These are phyloP conservation scores for Curvularia hawaiiensis DNA, from an alignment of 2,329 filamentous ascomycete genomes.

Conservation along the genomic window DNA sequence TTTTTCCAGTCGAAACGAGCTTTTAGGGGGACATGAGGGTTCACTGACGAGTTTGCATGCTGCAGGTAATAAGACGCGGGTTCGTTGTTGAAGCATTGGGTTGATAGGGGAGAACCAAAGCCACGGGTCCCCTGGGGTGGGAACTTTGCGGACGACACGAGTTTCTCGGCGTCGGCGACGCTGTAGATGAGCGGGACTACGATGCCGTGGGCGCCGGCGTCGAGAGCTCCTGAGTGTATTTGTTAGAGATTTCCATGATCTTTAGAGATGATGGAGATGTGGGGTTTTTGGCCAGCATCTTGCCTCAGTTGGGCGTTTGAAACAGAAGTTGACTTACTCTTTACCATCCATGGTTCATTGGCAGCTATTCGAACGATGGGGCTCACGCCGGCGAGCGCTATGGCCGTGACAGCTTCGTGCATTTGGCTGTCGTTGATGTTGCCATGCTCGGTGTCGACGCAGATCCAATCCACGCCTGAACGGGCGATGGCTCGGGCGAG, in stretches of 20 bases:
- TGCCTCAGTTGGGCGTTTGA: too few species aligned
- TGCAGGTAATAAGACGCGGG: conserved; percentile 56
- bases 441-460: conserved; percentile 61
- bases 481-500: conserved; percentile 59
- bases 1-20: too few species aligned
- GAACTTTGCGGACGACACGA: conserved; percentile 61
- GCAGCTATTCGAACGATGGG: conserved; percentile 57
- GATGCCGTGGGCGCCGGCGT: conserved; percentile 64
- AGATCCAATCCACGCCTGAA: conserved; percentile 60
- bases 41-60: conserved; percentile 53
- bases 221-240: conserved; percentile 54
- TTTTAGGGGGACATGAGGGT: neutral
- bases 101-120: conserved; percentile 61
- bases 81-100: conserved; percentile 52
- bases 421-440: conserved; percentile 61
- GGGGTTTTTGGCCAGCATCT: too few species aligned
- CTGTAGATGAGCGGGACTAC: conserved; percentile 60
- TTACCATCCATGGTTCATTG: conserved; percentile 67
- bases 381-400: conserved; percentile 51
- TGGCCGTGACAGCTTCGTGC: conserved; percentile 61
- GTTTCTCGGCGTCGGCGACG: conserved; percentile 57
- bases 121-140: conserved; percentile 61
- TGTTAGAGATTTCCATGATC: neutral
- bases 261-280: too few species aligned
- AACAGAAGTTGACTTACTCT: conserved; percentile 48